A percentile compares a stretch with the other conserved stretches of the same genome.
These are phyloP conservation scores for Rheum nobile DNA, from an alignment of 148 eudicot genomes.

Conservation along the genomic window DNA sequence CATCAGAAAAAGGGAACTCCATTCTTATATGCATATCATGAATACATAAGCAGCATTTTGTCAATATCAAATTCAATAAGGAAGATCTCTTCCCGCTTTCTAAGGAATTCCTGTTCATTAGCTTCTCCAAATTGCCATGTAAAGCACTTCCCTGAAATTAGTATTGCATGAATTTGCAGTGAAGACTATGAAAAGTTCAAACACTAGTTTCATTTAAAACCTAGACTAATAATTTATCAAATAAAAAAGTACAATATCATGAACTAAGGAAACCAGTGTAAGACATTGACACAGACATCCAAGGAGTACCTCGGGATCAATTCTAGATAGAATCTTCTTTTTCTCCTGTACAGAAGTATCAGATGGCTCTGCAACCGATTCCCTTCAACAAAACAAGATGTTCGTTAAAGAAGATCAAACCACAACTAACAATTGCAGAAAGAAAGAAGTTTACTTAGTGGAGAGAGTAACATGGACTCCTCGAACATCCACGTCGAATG, in stretches of 20 bases:
- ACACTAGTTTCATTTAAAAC: not conserved
- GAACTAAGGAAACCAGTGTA: not conserved
- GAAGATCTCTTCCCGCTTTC: slow-evolving; percentile 29
- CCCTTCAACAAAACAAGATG: slow-evolving; percentile 29
- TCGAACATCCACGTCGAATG: slow-evolving; percentile 36
- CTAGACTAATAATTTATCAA: slow-evolving; percentile 1
- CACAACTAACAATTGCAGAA: not conserved
- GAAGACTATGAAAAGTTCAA: slow-evolving; percentile 1
- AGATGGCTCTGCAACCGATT: slow-evolving; percentile 14
- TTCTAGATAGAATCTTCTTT: slow-evolving; percentile 38
- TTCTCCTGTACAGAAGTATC: slow-evolving; percentile 33
- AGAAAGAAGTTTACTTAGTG: slow-evolving; percentile 24
- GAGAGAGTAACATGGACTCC: slow-evolving; percentile 44
- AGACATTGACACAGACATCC: not conserved
- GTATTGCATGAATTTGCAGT: not conserved
- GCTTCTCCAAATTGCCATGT: slow-evolving; percentile 50
- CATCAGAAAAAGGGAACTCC: slow-evolving; percentile 38
- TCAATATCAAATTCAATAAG: slow-evolving; percentile 29
- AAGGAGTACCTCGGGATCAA: slow-evolving; percentile 69
- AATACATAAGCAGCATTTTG: slow-evolving; percentile 41
- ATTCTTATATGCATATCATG: slow-evolving; percentile 40
- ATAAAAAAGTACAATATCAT: not conserved
- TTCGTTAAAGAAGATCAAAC: not conserved
- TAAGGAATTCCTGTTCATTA: slow-evolving; percentile 20
- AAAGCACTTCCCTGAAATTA: slow-evolving; percentile 63